Evolutionary conservation across 2,329 filamentous ascomycete species (phyloP).

Genomic region (Microdochium paspali): DNA sequence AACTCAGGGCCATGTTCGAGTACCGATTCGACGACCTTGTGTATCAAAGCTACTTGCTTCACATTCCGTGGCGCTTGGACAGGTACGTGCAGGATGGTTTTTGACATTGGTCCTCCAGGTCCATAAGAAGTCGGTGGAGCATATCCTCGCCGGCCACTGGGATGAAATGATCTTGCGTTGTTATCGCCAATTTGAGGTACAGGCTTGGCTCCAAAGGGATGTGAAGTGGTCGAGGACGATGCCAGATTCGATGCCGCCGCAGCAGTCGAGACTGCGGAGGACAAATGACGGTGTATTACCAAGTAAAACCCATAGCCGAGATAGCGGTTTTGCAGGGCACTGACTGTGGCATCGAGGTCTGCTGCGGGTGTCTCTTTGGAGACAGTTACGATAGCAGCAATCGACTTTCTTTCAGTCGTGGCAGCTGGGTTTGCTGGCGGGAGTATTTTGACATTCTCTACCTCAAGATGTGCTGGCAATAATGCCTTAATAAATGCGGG

Average conservation of each 20-base stretch:
- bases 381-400: slow-evolving; percentile 71
- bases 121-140: slow-evolving; percentile 68
- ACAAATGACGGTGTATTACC: slow-evolving; percentile 71
- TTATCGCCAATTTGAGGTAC: slow-evolving; percentile 33
- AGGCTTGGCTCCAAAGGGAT: slow-evolving; percentile 71
- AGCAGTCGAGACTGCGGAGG: slow-evolving; percentile 55
- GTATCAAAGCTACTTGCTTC: slow-evolving; percentile 71
- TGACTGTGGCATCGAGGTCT: slow-evolving; percentile 76
- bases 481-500: slow-evolving; percentile 50
- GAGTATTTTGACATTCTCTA: slow-evolving; percentile 67
- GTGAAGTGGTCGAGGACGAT: slow-evolving; percentile 38
- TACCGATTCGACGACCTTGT: slow-evolving; percentile 75
- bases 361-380: slow-evolving; percentile 72
- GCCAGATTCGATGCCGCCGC: slow-evolving; percentile 37
- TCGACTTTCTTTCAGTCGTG: slow-evolving; percentile 57
- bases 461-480: slow-evolving; percentile 47
- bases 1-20: slow-evolving; percentile 77
- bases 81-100: slow-evolving; percentile 52
- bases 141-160: slow-evolving; percentile 50
- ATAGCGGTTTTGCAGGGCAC: slow-evolving; percentile 71
- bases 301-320: slow-evolving; percentile 78
- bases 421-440: slow-evolving; percentile 37
- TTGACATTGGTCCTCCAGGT: slow-evolving; percentile 27
- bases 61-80: slow-evolving; percentile 71
- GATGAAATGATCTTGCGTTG: slow-evolving; percentile 22